Evolutionary conservation across 345 rosid species (phyloP), one percentile per base, ranked within the genome.

Genomic region (Eucalyptus leucophloia): DNA sequence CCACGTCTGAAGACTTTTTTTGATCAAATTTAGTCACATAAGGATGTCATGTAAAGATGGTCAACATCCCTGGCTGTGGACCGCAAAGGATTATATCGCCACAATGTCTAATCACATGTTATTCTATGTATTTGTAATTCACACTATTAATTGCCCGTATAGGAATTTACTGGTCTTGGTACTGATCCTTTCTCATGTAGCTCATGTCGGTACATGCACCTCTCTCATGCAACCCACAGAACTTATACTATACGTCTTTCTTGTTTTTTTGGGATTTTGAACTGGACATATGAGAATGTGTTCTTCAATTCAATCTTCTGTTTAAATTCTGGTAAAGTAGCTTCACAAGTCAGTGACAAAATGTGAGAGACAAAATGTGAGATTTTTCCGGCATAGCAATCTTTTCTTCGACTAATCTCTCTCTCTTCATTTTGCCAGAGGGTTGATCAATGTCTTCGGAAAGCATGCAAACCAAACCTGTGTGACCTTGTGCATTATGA

Each of bases 371-470:
- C 56, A 3, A 3, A 53, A 19, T 53, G 58, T 21, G 58, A 54
- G 12, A 54, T 54, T 54, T 54, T 54, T 54, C 58, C 26, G 10
- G 58, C 58, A 54, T 8, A 54, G 4, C 58, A 54, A 3, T 54
- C 58, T 19, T 54, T 85, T 49, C 47, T 87, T 42, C 72, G 34
- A 44, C 77, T 89, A 69, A 34, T 32, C 32, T 51, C 83, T 21
- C 37, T 19, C 14, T 77, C 58, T 72, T 67, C 12, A 13, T 89
- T 30, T 87, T 34, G 62, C 54, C 96, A 97, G 99, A 96, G 99
- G 95, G 98, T 96, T 65, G 94, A 95, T 90, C 95, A 94, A 87
- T 97, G 99, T 91, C 95, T 97, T 88, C 95, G 92, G 87, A 90
- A 18, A 51, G 54, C 3, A 47, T 3, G 44, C 8, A 32, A 17